A percentile compares a stretch with the other conserved stretches of the same genome.
phyloP scores from a whole-genome alignment of 148 eudicot species.

The Euryodendron excelsum region DNA sequence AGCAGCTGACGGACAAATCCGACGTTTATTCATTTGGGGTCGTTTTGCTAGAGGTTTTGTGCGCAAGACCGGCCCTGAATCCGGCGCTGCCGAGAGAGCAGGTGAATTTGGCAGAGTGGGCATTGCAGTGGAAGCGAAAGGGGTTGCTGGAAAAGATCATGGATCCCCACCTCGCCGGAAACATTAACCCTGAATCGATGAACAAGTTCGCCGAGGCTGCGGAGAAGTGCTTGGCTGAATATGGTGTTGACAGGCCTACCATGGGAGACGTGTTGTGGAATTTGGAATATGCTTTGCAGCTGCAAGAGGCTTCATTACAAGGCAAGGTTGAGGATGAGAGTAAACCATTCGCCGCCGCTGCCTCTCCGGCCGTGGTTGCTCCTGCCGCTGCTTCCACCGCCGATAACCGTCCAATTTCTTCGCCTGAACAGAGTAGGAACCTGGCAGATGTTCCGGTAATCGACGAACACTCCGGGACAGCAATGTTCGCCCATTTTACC shows the following conservation, averaged over 20 bases:
- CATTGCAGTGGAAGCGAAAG: conserved; percentile 51
- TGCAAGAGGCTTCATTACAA: conserved; percentile 35
- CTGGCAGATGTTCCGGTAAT: conserved; percentile 21
- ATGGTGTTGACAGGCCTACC: conserved; percentile 45
- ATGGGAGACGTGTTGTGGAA: conserved; percentile 58
- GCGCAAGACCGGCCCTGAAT: conserved; percentile 43
- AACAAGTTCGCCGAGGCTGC: conserved; percentile 48
- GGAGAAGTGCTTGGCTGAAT: conserved; percentile 48
- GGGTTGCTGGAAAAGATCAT: conserved; percentile 38
- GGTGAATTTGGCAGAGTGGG: conserved; percentile 54
- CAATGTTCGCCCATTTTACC: conserved; percentile 35
- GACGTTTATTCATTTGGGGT: conserved; percentile 47
- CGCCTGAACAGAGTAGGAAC: neutral
- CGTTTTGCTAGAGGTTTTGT: conserved; percentile 38
- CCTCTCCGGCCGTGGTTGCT: no score
- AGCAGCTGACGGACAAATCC: conserved; percentile 43
- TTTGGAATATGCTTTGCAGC: conserved; percentile 41
- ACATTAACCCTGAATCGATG: conserved; percentile 40
- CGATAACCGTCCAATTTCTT: conserved; percentile 8
- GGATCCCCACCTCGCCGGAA: conserved; percentile 29
- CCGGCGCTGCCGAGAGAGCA: conserved; percentile 45
- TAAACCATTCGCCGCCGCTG: neutral
- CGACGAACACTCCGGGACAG: conserved; percentile 35
- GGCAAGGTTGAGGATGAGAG: conserved; percentile 31
- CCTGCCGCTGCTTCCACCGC: neutral